Percentiles rank a stretch among this genome's conserved stretches.
Conservation (phyloP, 1,284 basidiomycete species). For the Xerocomus amazonicus region DNA sequence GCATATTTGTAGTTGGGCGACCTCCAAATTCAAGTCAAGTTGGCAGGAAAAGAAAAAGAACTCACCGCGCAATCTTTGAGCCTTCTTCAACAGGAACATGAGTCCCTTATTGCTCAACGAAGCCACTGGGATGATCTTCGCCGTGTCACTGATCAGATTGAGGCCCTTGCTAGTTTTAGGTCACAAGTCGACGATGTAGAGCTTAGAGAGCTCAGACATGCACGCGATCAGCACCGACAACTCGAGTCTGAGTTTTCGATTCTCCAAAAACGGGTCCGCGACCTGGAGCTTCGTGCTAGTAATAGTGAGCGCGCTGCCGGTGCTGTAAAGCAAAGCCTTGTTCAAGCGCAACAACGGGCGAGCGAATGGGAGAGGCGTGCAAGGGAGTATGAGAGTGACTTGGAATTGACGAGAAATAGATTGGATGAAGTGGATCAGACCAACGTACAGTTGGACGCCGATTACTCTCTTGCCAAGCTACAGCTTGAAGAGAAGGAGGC, state of each 20-base stretch:
- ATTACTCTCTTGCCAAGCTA: slow-evolving; percentile 59
- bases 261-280: slow-evolving; percentile 68
- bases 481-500: slow-evolving; percentile 74
- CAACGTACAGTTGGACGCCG: slow-evolving; percentile 62
- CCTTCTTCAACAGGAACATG: slow-evolving; percentile 55
- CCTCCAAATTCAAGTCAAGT: slow-evolving; percentile 54
- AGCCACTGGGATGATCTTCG: slow-evolving; percentile 69
- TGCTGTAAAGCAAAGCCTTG: slow-evolving; percentile 58
- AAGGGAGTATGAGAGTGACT: slow-evolving; percentile 62
- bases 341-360: slow-evolving; percentile 70
- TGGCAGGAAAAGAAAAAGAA: slow-evolving; percentile 60
- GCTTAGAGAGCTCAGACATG: slow-evolving; percentile 59
- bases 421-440: slow-evolving; percentile 65
- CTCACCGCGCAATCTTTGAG: slow-evolving; percentile 46
- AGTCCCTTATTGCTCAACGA: slow-evolving; percentile 56
- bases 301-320: slow-evolving; percentile 59
- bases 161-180: slow-evolving; percentile 56
- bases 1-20: slow-evolving; percentile 47
- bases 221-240: slow-evolving; percentile 60
- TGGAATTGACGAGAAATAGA: slow-evolving; percentile 55
- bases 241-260: slow-evolving; percentile 64
- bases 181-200: slow-evolving; percentile 67
- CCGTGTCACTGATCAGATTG: slow-evolving; percentile 64
- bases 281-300: slow-evolving; percentile 58
- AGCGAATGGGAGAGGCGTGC: slow-evolving; percentile 75